phyloP scores from a whole-genome alignment of 805 yeast genomes.

The Hanseniaspora singularis region DNA sequence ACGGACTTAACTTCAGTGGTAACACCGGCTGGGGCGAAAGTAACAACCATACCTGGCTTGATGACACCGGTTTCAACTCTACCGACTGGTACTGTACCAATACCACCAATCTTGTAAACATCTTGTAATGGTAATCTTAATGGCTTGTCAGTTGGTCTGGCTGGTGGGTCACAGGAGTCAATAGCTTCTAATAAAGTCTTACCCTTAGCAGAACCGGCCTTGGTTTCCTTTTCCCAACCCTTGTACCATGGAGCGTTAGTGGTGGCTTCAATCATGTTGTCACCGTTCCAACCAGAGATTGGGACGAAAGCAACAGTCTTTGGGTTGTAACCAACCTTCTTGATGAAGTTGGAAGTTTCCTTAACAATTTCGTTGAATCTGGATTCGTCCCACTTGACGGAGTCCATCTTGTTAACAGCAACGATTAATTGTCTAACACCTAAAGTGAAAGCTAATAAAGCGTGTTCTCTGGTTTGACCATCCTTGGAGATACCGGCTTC shows the following conservation, averaged over 20 bases:
- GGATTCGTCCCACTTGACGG: constrained; percentile 74
- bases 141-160: constrained; percentile 75
- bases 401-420: constrained; percentile 92
- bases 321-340: constrained; percentile 77
- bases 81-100: constrained; percentile 87
- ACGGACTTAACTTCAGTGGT: constrained; percentile 85
- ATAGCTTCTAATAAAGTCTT: constrained; percentile 77
- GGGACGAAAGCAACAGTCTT: constrained; percentile 79
- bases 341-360: constrained; percentile 70
- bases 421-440: constrained; percentile 81
- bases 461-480: constrained; percentile 94
- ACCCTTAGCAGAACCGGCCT: constrained; percentile 59
- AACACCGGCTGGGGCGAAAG: constrained; percentile 84
- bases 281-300: constrained; percentile 87
- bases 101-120: constrained; percentile 88
- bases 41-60: constrained; percentile 83
- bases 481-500: constrained; percentile 92
- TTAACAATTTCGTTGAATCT: constrained; percentile 68
- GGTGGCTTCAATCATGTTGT: constrained; percentile 79
- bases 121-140: constrained; percentile 83
- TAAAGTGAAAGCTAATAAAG: constrained; percentile 76
- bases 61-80: constrained; percentile 88
- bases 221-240: constrained; percentile 74
- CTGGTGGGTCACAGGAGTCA: constrained; percentile 69
- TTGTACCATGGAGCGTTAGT: constrained; percentile 78